These are phyloP conservation scores for Lasiosphaeris hirsuta DNA, from an alignment of 495 filamentous ascomycete genomes.

Conservation along the genomic window DNA sequence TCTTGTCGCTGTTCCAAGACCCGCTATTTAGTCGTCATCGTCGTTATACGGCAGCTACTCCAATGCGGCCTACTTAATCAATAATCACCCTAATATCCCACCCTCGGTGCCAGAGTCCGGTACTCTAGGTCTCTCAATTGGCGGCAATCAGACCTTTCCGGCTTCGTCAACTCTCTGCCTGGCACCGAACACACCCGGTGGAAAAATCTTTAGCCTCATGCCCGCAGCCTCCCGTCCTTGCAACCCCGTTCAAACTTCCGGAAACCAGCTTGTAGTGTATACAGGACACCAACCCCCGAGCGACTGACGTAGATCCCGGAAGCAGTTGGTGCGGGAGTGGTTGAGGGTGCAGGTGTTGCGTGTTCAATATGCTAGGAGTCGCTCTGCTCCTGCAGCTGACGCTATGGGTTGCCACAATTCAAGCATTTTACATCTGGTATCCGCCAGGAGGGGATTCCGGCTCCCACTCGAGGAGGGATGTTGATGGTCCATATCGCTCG, in stretches of 20 bases:
- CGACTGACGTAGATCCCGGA: slow-evolving; percentile 15
- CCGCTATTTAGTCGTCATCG: too few relatives aligned
- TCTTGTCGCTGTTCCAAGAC: too few relatives aligned
- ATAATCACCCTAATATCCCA: slow-evolving; percentile 8
- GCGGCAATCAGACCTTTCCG: slow-evolving; percentile 1
- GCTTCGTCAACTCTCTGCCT: background rate
- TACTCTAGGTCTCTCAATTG: slow-evolving; percentile 1
- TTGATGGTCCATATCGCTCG: background rate
- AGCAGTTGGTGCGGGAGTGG: slow-evolving; percentile 25
- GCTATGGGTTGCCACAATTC: slow-evolving; percentile 38
- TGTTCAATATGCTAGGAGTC: slow-evolving; percentile 38
- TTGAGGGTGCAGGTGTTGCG: slow-evolving; percentile 18
- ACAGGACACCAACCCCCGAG: background rate
- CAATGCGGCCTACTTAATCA: slow-evolving; percentile 9
- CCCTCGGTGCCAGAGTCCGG: slow-evolving; percentile 1
- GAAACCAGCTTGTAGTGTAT: background rate
- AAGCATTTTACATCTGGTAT: slow-evolving; percentile 37
- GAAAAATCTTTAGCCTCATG: background rate
- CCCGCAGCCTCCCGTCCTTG: background rate
- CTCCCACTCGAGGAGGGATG: background rate
- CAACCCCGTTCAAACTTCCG: slow-evolving; percentile 2
- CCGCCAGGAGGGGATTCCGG: slow-evolving; percentile 19
- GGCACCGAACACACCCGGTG: slow-evolving; percentile 4
- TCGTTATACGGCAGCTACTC: background rate
- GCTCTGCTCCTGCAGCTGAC: slow-evolving; percentile 37